A percentile compares a stretch with the other conserved stretches of the same genome.
Evolutionary conservation across 129 eudicot species (phyloP).

Genomic region (Flaveria bidentis): DNA sequence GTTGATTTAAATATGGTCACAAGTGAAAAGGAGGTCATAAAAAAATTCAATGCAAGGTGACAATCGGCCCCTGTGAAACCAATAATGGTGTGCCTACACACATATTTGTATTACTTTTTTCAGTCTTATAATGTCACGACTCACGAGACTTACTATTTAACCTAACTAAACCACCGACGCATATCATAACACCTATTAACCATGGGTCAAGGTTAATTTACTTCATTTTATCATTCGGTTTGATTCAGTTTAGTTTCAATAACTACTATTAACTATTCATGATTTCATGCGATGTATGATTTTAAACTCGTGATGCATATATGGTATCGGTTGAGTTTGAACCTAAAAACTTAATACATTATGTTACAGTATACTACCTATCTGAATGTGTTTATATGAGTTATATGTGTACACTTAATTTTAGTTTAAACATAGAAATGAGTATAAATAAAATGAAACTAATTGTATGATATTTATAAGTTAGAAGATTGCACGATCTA

Average conservation of each 20-base stretch:
- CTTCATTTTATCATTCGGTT: no score
- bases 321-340: background rate
- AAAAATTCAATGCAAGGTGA: constrained; percentile 27
- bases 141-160: constrained; percentile 34
- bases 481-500: background rate
- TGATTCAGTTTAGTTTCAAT: no score
- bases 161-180: constrained; percentile 33
- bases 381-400: background rate
- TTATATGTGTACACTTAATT: background rate
- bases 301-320: background rate
- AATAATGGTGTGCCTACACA: constrained; percentile 22
- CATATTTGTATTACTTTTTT: background rate
- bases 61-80: constrained; percentile 32
- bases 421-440: background rate
- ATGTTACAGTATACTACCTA: background rate
- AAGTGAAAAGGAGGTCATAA: constrained; percentile 18
- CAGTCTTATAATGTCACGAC: background rate
- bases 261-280: no score
- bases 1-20: constrained; percentile 21
- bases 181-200: background rate
- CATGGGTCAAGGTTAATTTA: background rate
- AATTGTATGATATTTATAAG: background rate
- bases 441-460: background rate
- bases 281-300: no score
- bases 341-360: background rate